Percentiles rank a stretch among this genome's conserved stretches.
Conservation (phyloP, 2,329 filamentous ascomycete genomes). For the Drechslerella coelobrocha region DNA sequence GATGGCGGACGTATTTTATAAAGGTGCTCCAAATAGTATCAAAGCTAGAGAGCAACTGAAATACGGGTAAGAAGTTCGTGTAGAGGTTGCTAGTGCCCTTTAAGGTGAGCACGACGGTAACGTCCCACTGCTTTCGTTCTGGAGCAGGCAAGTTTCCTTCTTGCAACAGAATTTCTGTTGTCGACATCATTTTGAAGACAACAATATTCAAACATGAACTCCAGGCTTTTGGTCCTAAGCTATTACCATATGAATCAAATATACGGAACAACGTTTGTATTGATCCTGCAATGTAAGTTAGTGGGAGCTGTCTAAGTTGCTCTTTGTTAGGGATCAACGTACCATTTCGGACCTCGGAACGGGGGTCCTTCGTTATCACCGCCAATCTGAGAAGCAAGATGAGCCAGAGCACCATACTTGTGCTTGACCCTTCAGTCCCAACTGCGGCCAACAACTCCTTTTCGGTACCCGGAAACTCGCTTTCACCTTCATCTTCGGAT, state of each 20-base stretch:
- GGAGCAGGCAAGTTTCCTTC: conserved; percentile 32
- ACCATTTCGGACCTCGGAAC: conserved; percentile 80
- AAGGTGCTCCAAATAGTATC: conserved; percentile 77
- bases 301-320: background rate
- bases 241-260: conserved; percentile 87
- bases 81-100: conserved; percentile 76
- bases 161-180: conserved; percentile 57
- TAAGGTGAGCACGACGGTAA: conserved; percentile 76
- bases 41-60: conserved; percentile 72
- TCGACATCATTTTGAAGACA: conserved; percentile 71
- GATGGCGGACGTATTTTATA: conserved; percentile 70
- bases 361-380: conserved; percentile 72
- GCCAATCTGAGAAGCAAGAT: conserved; percentile 74
- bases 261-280: conserved; percentile 91
- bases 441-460: conserved; percentile 67
- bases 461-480: conserved; percentile 63
- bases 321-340: conserved; percentile 57
- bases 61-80: conserved; percentile 75
- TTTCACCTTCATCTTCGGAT: conserved; percentile 56
- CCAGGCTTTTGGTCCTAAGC: conserved; percentile 79
- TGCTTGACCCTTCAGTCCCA: conserved; percentile 67
- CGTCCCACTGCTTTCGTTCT: conserved; percentile 68
- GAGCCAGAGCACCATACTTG: conserved; percentile 78
- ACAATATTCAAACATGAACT: conserved; percentile 80
- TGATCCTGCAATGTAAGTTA: conserved; percentile 63